Evolutionary conservation across 257 asterid species (phyloP).

Genomic region (Salvia hispanica): DNA sequence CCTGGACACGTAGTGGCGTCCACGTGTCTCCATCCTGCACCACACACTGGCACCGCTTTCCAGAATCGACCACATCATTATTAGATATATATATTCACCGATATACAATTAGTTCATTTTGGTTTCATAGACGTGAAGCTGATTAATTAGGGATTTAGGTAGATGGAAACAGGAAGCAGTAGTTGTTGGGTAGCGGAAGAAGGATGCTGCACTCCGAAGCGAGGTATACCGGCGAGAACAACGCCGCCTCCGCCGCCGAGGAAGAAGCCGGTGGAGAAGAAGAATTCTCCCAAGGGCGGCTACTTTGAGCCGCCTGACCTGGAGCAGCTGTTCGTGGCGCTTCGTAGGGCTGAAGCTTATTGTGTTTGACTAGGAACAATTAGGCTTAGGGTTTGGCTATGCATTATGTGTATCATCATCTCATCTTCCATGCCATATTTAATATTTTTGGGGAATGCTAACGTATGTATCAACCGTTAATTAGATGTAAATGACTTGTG

Average conservation of each 20-base stretch:
- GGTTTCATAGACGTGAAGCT: background rate
- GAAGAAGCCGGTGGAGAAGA: constrained; percentile 41
- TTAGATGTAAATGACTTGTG: background rate
- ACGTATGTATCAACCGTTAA: background rate
- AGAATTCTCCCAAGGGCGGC: constrained; percentile 42
- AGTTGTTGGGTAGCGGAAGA: constrained; percentile 23
- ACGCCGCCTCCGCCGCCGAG: constrained; percentile 57
- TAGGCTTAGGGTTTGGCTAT: background rate
- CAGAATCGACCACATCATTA: constrained; percentile 27
- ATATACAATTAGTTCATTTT: background rate
- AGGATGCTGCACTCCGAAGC: constrained; percentile 50
- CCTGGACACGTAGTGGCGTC: constrained; percentile 29
- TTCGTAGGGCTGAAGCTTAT: constrained; percentile 41
- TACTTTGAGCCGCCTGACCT: constrained; percentile 57
- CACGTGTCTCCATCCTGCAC: constrained; percentile 28
- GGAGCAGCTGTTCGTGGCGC: constrained; percentile 44
- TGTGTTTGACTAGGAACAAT: constrained; percentile 34
- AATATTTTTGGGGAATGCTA: too few species aligned
- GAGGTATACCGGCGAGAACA: constrained; percentile 43
- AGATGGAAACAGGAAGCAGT: constrained; percentile 16
- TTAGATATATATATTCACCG: background rate
- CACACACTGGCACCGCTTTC: constrained; percentile 41
- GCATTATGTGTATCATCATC: too few species aligned
- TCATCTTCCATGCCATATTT: too few species aligned
- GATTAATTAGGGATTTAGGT: background rate